Percentiles rank a stretch among this genome's conserved stretches.
These are phyloP conservation scores for Suillus plorans DNA, from an alignment of 768 basidiomycete species.

Conservation along the genomic window DNA sequence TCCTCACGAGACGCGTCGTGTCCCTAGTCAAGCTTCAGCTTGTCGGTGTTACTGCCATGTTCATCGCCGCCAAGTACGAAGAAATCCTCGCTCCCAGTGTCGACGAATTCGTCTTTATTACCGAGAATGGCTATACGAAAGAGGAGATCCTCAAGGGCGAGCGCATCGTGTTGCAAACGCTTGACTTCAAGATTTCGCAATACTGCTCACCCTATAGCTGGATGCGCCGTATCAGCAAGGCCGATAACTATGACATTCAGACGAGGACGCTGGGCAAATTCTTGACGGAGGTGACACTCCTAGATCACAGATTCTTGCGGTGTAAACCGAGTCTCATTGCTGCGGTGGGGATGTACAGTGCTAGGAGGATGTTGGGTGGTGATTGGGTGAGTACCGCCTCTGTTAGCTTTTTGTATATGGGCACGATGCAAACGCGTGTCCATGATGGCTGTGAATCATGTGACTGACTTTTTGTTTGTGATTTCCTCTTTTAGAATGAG, in stretches of 20 bases:
- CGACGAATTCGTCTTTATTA: conserved; percentile 99
- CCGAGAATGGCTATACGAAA: conserved; percentile 88
- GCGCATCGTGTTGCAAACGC: conserved; percentile 90
- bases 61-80: conserved; percentile 98
- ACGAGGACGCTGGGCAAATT: conserved; percentile 98
- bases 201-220: conserved; percentile 99
- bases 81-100: conserved; percentile 97
- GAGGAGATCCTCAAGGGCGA: conserved; percentile 99
- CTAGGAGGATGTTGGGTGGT: conserved; percentile 90
- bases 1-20: conserved; percentile 85
- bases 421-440: conserved; percentile 12
- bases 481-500: conserved; percentile 60
- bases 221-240: conserved; percentile 98
- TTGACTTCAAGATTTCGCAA: conserved; percentile 93
- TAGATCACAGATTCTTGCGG: conserved; percentile 90
- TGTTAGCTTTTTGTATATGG: neutral
- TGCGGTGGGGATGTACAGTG: conserved; percentile 96
- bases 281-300: conserved; percentile 90
- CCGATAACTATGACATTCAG: conserved; percentile 98
- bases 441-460: conserved; percentile 23
- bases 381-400: conserved; percentile 79
- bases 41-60: conserved; percentile 98
- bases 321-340: conserved; percentile 93
- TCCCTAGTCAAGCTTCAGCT: conserved; percentile 90
- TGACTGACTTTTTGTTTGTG: conserved; percentile 27